A percentile compares a stretch with the other conserved stretches of the same genome.
Conservation (phyloP, 2,329 filamentous ascomycete species). For the Capronia coronata region DNA sequence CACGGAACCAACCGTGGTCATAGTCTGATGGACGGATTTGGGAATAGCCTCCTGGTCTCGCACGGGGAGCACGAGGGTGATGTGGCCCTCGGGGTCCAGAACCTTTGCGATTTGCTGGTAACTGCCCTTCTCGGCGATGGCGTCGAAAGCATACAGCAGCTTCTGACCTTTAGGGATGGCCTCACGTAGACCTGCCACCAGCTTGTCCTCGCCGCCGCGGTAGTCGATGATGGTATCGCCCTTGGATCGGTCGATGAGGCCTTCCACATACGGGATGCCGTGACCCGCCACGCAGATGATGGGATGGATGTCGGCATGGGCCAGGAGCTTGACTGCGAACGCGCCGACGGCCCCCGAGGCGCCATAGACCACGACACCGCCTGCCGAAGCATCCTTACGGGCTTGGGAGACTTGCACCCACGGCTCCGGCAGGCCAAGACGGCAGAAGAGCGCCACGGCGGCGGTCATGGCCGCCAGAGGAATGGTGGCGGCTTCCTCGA, state of each 20-base stretch:
- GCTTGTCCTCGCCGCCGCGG: conserved; percentile 49
- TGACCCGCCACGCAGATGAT: conserved; percentile 55
- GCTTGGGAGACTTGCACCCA: conserved; percentile 20
- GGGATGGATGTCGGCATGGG: conserved; percentile 53
- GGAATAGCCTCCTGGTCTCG: conserved; percentile 22
- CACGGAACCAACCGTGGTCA: conserved; percentile 23
- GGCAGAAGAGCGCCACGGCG: conserved; percentile 17
- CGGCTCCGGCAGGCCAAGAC: conserved; percentile 22
- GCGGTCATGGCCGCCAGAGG: conserved; percentile 23
- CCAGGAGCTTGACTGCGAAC: conserved; percentile 54
- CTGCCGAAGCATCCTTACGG: conserved; percentile 13
- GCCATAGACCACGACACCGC: conserved; percentile 49
- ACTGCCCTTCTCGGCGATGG: conserved; percentile 50
- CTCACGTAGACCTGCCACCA: conserved; percentile 43
- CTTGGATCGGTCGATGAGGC: conserved; percentile 46
- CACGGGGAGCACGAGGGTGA: conserved; percentile 22
- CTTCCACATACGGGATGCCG: conserved; percentile 47
- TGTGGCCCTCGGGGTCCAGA: conserved; percentile 31
- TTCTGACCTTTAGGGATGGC: conserved; percentile 38
- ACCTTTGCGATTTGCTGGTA: conserved; percentile 42
- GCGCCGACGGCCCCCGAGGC: conserved; percentile 53
- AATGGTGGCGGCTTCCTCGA: conserved; percentile 42
- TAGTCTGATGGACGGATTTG: conserved; percentile 14
- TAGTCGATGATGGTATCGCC: conserved; percentile 58
- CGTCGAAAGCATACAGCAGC: conserved; percentile 52